Conservation (phyloP, 768 basidiomycete species). For the Suillus plorans region DNA sequence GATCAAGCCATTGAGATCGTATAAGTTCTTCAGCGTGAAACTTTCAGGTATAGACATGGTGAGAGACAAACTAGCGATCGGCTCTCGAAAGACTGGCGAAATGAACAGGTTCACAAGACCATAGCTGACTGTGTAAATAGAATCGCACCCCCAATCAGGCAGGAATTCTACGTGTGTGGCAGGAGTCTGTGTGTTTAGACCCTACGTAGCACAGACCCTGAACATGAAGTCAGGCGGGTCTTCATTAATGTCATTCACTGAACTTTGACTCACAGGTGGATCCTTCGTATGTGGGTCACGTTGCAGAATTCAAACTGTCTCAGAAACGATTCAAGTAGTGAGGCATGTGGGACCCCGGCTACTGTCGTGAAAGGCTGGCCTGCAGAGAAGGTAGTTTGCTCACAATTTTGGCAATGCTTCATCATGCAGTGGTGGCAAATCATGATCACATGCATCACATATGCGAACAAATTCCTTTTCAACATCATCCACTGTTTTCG, state of each 20-base stretch:
- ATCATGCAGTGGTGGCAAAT: not conserved
- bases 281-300: not conserved
- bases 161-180: not conserved
- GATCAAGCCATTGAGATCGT: constrained; percentile 56
- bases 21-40: constrained; percentile 33
- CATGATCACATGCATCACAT: not conserved
- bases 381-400: not conserved
- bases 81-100: not conserved
- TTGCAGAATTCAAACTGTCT: not conserved
- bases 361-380: not conserved
- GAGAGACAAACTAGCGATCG: not conserved
- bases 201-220: not conserved
- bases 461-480: not conserved
- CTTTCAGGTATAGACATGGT: constrained; percentile 26
- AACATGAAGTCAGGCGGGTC: not conserved
- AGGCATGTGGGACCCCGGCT: not conserved
- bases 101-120: not conserved
- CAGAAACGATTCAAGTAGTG: not conserved
- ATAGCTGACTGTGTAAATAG: not conserved
- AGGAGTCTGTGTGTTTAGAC: not conserved
- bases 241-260: not conserved
- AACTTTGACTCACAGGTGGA: not conserved
- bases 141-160: not conserved
- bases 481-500: not conserved
- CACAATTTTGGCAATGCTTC: not conserved